A percentile compares a stretch with the other conserved stretches of the same genome.
Evolutionary conservation across 2,329 filamentous ascomycete genomes (phyloP).

Genomic region (Amesomyces nigricolor): DNA sequence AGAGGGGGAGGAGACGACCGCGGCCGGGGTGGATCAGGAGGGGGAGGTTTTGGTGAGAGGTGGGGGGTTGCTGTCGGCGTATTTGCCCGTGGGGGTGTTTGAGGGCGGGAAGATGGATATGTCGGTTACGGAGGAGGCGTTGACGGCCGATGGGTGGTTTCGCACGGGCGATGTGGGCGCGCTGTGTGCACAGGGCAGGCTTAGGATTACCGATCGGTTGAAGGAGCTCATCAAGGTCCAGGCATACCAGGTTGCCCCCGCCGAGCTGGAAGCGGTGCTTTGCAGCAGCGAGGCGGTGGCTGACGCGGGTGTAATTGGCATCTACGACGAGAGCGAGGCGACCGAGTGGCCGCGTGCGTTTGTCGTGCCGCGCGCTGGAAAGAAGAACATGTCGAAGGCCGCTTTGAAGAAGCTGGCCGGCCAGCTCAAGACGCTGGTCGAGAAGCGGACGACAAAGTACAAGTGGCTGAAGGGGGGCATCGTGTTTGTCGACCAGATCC

Average conservation of each 20-base stretch:
- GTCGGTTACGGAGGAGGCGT: conserved; percentile 33
- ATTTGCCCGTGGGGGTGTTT: conserved; percentile 51
- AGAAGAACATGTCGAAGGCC: conserved; percentile 21
- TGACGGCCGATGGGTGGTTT: conserved; percentile 58
- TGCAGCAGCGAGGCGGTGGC: conserved; percentile 31
- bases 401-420: conserved; percentile 42
- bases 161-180: conserved; percentile 62
- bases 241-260: conserved; percentile 40
- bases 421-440: conserved; percentile 53
- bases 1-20: conserved; percentile 30
- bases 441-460: conserved; percentile 53
- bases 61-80: conserved; percentile 64
- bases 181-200: conserved; percentile 43
- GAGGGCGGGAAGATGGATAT: conserved; percentile 35
- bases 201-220: conserved; percentile 65
- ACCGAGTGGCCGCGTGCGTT: conserved; percentile 56
- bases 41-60: conserved; percentile 63
- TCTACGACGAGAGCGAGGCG: conserved; percentile 47
- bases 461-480: conserved; percentile 66
- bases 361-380: conserved; percentile 38
- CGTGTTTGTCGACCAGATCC: conserved; percentile 59
- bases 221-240: conserved; percentile 54
- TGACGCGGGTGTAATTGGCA: conserved; percentile 52
- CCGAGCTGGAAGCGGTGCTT: conserved; percentile 37
- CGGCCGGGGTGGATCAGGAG: conserved; percentile 42